Percentiles rank a stretch among this genome's conserved stretches.
Conservation (phyloP, 78 protist species). For the Dictyostelium discoideum region DNA sequence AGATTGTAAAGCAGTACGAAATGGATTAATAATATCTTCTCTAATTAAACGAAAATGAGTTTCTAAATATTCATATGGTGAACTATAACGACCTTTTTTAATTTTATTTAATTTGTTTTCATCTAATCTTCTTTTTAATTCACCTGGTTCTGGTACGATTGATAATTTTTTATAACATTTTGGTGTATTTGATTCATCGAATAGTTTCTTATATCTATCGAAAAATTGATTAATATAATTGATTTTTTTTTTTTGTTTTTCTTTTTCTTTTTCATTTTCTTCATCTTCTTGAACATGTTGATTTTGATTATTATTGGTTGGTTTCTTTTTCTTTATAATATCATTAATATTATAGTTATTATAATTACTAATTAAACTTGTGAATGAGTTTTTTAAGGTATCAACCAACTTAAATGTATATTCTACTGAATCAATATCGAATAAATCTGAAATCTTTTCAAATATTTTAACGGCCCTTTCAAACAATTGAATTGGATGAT, state of each 20-base stretch:
- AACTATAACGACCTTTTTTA: constrained; percentile 2
- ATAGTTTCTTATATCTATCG: not conserved
- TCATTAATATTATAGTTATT: not conserved
- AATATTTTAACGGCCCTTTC: not conserved
- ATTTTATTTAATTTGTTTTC: not conserved
- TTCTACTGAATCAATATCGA: not conserved
- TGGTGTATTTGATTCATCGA: not conserved
- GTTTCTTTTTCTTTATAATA: not conserved
- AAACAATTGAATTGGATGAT: not conserved
- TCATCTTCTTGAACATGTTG: not conserved
- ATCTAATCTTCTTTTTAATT: not conserved
- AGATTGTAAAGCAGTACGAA: constrained; percentile 23
- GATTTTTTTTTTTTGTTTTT: not conserved
- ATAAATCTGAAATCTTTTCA: not conserved
- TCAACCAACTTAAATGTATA: not conserved
- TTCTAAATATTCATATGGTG: constrained; percentile 55
- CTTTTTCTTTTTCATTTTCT: not conserved
- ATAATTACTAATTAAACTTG: not conserved
- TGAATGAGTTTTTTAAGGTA: not conserved
- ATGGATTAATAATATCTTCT: constrained; percentile 64
- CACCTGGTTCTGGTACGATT: constrained; percentile 11
- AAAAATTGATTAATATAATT: not conserved
- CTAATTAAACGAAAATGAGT: constrained; percentile 61
- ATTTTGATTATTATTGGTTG: no score
- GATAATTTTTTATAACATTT: constrained; percentile 5